Percentiles rank a stretch among this genome's conserved stretches.
These are phyloP conservation scores for Flaveria bidentis DNA, from an alignment of 129 eudicot genomes.

Conservation along the genomic window DNA sequence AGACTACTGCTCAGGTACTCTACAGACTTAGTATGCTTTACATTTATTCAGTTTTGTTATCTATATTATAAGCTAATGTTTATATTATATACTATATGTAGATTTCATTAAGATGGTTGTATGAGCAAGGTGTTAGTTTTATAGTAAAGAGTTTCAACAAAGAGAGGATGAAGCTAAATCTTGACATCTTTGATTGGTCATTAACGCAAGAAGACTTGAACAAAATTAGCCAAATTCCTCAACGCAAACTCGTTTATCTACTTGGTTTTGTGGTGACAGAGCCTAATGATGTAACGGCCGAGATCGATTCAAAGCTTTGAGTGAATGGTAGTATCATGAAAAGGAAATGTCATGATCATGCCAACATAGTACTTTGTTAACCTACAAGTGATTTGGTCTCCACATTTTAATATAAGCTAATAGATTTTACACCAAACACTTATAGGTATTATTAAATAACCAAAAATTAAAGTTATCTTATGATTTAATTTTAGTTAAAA, in stretches of 20 bases:
- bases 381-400: background rate
- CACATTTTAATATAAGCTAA: background rate
- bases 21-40: too few species aligned
- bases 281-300: slow-evolving; percentile 35
- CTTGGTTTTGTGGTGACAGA: slow-evolving; percentile 29
- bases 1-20: slow-evolving; percentile 57
- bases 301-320: slow-evolving; percentile 50
- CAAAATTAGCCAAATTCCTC: slow-evolving; percentile 43
- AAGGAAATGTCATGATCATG: background rate
- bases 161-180: slow-evolving; percentile 50
- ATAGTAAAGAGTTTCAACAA: slow-evolving; percentile 51
- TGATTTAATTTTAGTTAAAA: too few species aligned
- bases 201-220: slow-evolving; percentile 38
- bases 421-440: background rate
- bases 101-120: slow-evolving; percentile 58
- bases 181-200: slow-evolving; percentile 52
- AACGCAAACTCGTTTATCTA: slow-evolving; percentile 40
- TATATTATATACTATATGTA: slow-evolving; percentile 4
- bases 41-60: too few species aligned
- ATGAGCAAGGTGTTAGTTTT: slow-evolving; percentile 56
- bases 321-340: background rate
- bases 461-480: too few species aligned
- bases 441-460: too few species aligned
- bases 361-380: background rate
- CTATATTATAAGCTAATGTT: background rate